Base-by-base conservation (phyloP, 179 eudicot species). In the Amaranthus tricolor region DNA sequence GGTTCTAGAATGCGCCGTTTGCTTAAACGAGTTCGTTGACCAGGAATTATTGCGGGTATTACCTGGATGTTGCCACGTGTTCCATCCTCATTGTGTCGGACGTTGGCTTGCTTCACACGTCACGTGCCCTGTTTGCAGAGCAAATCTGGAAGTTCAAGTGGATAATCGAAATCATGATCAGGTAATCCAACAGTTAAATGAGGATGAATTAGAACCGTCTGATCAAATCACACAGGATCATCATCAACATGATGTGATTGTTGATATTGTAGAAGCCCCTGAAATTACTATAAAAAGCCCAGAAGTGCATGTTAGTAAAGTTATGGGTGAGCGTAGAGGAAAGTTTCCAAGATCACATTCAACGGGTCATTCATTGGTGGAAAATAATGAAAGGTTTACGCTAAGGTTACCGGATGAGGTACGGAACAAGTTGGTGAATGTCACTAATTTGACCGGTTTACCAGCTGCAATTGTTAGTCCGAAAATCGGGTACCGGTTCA, bases 111-210 rank as follows among this genome's bases (percentile, higher is more conserved):
- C 68, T 0, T 59, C 83, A 11, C 85, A 86, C 68, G 79, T 77
- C 66, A 87, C 91, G 0, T 91, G 96, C 64, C 96, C 96, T 5
- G 87, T 89, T 7, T 89, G 96, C 66, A 84, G 96, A 40, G 87
- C 89, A 20, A 63, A 82, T 48, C 72, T 91, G 58, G 82, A 84
- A 44, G 77, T 48, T 57, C 59, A 57, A 11, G 13, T 0, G 6
- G 15, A 56, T 57, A 43, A 5, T 2, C 44, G 13, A 12, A 57
- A 14, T 45, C 44, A 13, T 31, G 60, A 66, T 14, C 67, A 77
- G 20, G 53, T 64, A 17, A 66, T 72, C 20, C 58, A 49, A 12
- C 77, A 66, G 50, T 13, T 15, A 3, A 10, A 71, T 5, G 63
- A 8, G 20, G 61, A 78, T 6, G 73, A 67, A 78, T 59, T 58